A percentile compares a stretch with the other conserved stretches of the same genome.
phyloP scores from a whole-genome alignment of 345 rosid genomes.

The Rhodomyrtus tomentosa region DNA sequence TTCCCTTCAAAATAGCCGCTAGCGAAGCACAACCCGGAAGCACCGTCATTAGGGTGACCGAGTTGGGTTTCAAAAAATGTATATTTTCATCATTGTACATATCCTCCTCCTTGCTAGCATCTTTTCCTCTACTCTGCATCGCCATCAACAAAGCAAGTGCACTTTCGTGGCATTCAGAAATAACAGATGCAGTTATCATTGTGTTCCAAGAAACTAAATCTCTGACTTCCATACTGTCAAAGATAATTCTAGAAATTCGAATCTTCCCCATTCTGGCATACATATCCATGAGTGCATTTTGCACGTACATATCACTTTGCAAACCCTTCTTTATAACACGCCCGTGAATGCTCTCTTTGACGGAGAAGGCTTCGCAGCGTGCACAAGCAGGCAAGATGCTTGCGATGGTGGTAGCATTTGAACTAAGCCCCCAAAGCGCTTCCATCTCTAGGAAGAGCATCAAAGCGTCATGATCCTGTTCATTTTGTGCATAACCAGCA shows the following conservation, averaged over 20 bases:
- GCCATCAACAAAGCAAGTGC: constrained; percentile 51
- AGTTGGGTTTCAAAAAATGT: constrained; percentile 45
- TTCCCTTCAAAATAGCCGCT: constrained; percentile 70
- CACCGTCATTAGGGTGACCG: constrained; percentile 76
- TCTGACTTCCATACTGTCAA: constrained; percentile 47
- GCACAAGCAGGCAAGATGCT: constrained; percentile 66
- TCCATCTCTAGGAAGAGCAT: constrained; percentile 65
- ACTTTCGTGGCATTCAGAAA: constrained; percentile 35
- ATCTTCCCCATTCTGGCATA: constrained; percentile 65
- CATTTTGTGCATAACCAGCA: constrained; percentile 73
- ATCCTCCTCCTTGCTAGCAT: not conserved
- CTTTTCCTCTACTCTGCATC: constrained; percentile 43
- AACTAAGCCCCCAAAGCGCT: constrained; percentile 32
- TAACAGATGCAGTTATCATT: constrained; percentile 61
- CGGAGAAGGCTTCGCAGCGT: constrained; percentile 40
- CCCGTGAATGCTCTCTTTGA: constrained; percentile 70
- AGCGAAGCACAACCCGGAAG: constrained; percentile 76
- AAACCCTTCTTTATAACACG: constrained; percentile 56
- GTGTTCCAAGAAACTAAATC: constrained; percentile 89
- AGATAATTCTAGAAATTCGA: constrained; percentile 41
- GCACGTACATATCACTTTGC: constrained; percentile 49
- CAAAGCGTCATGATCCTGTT: constrained; percentile 53
- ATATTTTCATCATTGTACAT: constrained; percentile 4
- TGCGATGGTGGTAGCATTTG: constrained; percentile 83
- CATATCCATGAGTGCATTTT: constrained; percentile 86